These are phyloP conservation scores for Botrytis cinerea DNA, from an alignment of 2,329 filamentous ascomycete species.

Conservation along the genomic window DNA sequence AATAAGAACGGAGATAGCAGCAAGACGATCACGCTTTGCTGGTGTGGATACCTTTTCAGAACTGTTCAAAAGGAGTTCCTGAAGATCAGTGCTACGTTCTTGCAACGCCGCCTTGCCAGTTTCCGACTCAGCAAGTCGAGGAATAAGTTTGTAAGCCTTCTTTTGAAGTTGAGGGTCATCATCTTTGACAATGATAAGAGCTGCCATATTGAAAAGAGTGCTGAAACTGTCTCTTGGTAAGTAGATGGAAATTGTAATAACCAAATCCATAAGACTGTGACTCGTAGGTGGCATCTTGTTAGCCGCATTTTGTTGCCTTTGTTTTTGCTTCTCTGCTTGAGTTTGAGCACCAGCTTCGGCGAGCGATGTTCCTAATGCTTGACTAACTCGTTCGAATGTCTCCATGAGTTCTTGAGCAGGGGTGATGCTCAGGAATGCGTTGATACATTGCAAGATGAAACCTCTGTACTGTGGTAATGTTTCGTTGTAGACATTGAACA, in stretches of 20 bases:
- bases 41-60: constrained; percentile 85
- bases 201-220: constrained; percentile 82
- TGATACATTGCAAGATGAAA: constrained; percentile 90
- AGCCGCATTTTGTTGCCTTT: constrained; percentile 55
- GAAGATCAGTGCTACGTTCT: constrained; percentile 76
- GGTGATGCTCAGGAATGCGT: constrained; percentile 88
- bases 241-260: constrained; percentile 95
- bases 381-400: constrained; percentile 84
- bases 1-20: constrained; percentile 78
- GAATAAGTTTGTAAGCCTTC: constrained; percentile 98
- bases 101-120: constrained; percentile 73
- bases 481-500: constrained; percentile 99
- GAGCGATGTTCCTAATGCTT: constrained; percentile 76
- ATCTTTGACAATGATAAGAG: constrained; percentile 76
- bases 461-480: constrained; percentile 91
- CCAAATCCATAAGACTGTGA: constrained; percentile 93
- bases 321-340: constrained; percentile 64
- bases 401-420: constrained; percentile 76
- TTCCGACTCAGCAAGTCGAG: constrained; percentile 80
- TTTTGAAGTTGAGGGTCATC: constrained; percentile 93
- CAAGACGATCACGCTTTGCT: constrained; percentile 80
- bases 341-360: constrained; percentile 59
- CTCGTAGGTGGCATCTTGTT: constrained; percentile 86
- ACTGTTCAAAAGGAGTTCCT: constrained; percentile 76
- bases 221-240: constrained; percentile 84